Base-by-base conservation (phyloP, 176 grass and related monocot species). In the Oryza brachyantha region DNA sequence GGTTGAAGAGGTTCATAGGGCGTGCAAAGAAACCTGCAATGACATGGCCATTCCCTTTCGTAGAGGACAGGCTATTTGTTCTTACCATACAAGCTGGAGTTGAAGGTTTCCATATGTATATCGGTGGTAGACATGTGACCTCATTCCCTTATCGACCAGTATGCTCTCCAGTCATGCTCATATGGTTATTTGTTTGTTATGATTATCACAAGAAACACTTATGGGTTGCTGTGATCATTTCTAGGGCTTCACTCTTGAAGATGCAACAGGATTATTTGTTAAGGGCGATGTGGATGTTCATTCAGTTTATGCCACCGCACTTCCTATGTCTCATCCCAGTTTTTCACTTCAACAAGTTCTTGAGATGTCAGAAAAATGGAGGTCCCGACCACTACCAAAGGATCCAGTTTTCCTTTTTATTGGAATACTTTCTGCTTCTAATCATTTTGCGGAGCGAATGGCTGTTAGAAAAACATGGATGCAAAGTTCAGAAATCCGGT, bases 381-480 rank as follows among this genome's bases (percentile, higher is more conserved):
- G 83, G 63, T 88, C 92, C 22, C 84, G 37, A 24, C 85, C 88
- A 64, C 76, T 95, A n/a, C 90, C 74, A 9, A 83, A 86, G 76
- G 71, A 28, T 48, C 88, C 83, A 50, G 45, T 95, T 68, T 90
- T 88, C 81, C 86, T 99, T 81, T 99, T 99, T 66, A 85, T 99
- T 61, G 96, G 96, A 57, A 87, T 99, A 85, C 75, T 99, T 26
- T 99, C 92, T 61, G 85, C 96, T 45, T 93, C 92, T 0, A 99
- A 99, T 84, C 96, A 99, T 78, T 99, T 99, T 29, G 96, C 92
- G 39, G 96, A 99, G 66, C 88, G 96, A 70, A 99, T 99, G 96
- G 88, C 96, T 70, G 87, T 95, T 76, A 93, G 96, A 68, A 99
- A 99, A 88, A 99, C 92, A 16, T 99, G 96, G 96, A 91, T 99